Base-by-base conservation (phyloP, 768 basidiomycete species). In the Lepiota venenata region DNA sequence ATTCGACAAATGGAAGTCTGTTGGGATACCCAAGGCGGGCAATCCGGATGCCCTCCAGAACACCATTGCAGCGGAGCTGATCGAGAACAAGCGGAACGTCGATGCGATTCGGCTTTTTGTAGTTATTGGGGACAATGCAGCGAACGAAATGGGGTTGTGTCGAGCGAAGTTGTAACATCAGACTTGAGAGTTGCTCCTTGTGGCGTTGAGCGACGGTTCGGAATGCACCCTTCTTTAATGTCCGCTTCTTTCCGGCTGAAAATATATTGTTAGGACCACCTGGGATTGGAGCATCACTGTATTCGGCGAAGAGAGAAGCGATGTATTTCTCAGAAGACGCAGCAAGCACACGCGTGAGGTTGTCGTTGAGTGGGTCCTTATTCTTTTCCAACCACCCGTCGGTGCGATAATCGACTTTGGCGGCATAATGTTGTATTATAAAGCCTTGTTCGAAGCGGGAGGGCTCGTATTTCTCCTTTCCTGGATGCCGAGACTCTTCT, bases 381-480 rank as follows among this genome's bases (percentile, higher is more conserved):
- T 99, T 99, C 85, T 98, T 99, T 75, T 96, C 95, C 61, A 99
- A 74, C 97, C 97, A 99, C 14, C 94, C 92, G 37, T 92, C 87
- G 2, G 94, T 98, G 25, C 88, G 82, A 64, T 99, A 99, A 63
- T 98, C 95, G 63, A 99, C 97, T 61, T 85, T 89, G 29, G 94
- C 97, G 1, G 97, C 97, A 63, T 98, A 98, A 66, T 99, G 97
- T 57, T 92, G 85, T 47, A 99, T 82, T 61, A 93, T 84, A 75
- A 99, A 99, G 3, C 95, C 94, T 64, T 93, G 92, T 27, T 91
- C 88, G 65, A 98, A 95, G 7, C 94, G 78, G 2, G 92, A 79
- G 0, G 93, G 83, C 57, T 86, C 83, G 66, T 95, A 98, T 65
- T 98, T 98, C 51, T 77, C 66, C 41, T 85, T 83, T 15, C 91